Percentiles rank a stretch among this genome's conserved stretches.
These are phyloP conservation scores for Tolypocladium endophyticum DNA, from an alignment of 2,329 filamentous ascomycete species.

Conservation along the genomic window DNA sequence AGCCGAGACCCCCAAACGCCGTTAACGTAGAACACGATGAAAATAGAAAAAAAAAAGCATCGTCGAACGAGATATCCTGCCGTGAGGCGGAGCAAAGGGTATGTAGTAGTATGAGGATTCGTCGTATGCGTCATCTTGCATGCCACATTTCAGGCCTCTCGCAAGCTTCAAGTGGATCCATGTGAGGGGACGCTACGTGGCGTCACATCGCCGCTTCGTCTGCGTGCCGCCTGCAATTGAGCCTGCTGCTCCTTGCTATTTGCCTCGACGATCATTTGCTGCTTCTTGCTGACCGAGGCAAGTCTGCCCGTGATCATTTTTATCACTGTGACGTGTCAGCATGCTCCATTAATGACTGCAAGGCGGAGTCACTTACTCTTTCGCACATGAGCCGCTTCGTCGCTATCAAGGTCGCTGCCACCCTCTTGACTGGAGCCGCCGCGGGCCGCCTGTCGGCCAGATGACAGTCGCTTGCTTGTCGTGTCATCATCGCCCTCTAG, in stretches of 20 bases:
- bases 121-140: background rate
- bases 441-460: constrained; percentile 30
- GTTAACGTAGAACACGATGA: background rate
- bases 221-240: constrained; percentile 30
- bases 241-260: constrained; percentile 35
- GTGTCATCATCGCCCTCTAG: constrained; percentile 68
- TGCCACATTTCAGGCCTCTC: background rate
- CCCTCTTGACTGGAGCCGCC: constrained; percentile 18
- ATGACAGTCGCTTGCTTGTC: constrained; percentile 19
- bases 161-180: constrained; percentile 21
- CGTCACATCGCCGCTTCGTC: constrained; percentile 45
- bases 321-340: constrained; percentile 38
- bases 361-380: constrained; percentile 46
- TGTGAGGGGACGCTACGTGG: constrained; percentile 43
- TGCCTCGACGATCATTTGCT: constrained; percentile 49
- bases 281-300: constrained; percentile 46
- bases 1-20: background rate
- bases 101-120: background rate
- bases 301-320: constrained; percentile 51
- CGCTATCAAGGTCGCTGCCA: constrained; percentile 45
- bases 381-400: constrained; percentile 63
- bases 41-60: background rate
- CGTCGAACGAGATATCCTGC: background rate
- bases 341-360: background rate
- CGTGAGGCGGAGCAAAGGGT: constrained; percentile 1